phyloP scores from a whole-genome alignment of 257 asterid genomes.

The Penstemon eatonii region DNA sequence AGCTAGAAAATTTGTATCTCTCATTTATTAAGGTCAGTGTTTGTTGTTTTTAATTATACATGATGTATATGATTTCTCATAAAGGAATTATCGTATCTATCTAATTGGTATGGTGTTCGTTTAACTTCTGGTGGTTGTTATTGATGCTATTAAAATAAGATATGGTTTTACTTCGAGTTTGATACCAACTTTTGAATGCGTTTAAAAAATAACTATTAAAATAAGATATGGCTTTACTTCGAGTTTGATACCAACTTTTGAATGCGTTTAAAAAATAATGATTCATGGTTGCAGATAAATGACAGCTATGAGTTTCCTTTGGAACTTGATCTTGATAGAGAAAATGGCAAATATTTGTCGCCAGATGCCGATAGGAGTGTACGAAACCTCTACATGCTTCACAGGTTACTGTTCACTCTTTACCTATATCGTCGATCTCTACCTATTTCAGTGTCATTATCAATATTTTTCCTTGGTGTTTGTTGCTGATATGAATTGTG shows the following conservation, averaged over 20 bases:
- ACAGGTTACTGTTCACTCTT: conserved; percentile 55
- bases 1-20: neutral
- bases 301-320: conserved; percentile 95
- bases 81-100: no score
- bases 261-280: conserved; percentile 10
- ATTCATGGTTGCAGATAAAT: conserved; percentile 68
- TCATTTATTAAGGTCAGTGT: no score
- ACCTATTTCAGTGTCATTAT: neutral
- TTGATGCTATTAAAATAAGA: no score
- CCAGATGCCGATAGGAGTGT: conserved; percentile 94
- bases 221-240: neutral
- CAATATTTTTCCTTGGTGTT: neutral
- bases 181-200: neutral
- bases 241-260: conserved; percentile 4
- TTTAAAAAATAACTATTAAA: conserved; percentile 2
- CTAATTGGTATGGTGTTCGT: conserved; percentile 16
- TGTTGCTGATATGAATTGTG: neutral
- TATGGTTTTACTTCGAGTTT: neutral
- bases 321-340: conserved; percentile 96
- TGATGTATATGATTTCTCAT: neutral
- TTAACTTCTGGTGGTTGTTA: no score
- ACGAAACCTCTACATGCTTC: conserved; percentile 87
- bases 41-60: conserved; percentile 13
- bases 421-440: neutral
- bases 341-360: conserved; percentile 83